Evolutionary conservation across 768 basidiomycete species (phyloP).

Genomic region (Macrolepiota fuliginosa): DNA sequence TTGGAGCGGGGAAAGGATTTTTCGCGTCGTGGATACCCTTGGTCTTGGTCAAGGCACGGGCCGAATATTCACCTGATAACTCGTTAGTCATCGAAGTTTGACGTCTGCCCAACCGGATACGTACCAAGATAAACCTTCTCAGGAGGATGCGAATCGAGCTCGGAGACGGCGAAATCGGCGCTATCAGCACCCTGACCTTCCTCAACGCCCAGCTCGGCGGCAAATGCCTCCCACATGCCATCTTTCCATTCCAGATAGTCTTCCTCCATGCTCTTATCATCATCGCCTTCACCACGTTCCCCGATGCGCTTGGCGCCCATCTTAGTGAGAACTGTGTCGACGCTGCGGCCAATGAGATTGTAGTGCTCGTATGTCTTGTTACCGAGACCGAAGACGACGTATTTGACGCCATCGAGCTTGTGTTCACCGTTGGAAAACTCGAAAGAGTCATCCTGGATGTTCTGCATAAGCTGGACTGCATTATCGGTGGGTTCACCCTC

Average conservation of each 20-base stretch:
- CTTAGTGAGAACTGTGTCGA: conserved; percentile 70
- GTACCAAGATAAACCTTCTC: conserved; percentile 94
- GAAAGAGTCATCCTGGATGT: conserved; percentile 82
- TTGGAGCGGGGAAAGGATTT: conserved; percentile 92
- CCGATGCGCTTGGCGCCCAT: conserved; percentile 88
- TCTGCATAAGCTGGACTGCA: conserved; percentile 92
- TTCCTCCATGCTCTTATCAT: conserved; percentile 99
- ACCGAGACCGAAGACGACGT: conserved; percentile 92
- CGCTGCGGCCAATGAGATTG: conserved; percentile 80
- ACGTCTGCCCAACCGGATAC: conserved; percentile 21
- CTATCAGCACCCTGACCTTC: conserved; percentile 96
- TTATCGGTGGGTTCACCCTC: conserved; percentile 99
- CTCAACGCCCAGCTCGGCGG: conserved; percentile 82
- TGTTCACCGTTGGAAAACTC: conserved; percentile 81
- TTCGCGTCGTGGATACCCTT: conserved; percentile 98
- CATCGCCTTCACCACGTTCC: conserved; percentile 92
- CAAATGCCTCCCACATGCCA: conserved; percentile 90
- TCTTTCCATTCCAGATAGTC: conserved; percentile 99
- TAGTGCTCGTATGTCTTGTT: conserved; percentile 97
- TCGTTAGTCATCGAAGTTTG: conserved; percentile 16
- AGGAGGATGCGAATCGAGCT: conserved; percentile 66
- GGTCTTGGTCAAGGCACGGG: conserved; percentile 87
- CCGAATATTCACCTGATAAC: conserved; percentile 85
- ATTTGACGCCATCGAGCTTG: conserved; percentile 81
- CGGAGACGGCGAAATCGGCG: conserved; percentile 90